Conservation (phyloP, 2,329 filamentous ascomycete species). For the Tolypocladium album region DNA sequence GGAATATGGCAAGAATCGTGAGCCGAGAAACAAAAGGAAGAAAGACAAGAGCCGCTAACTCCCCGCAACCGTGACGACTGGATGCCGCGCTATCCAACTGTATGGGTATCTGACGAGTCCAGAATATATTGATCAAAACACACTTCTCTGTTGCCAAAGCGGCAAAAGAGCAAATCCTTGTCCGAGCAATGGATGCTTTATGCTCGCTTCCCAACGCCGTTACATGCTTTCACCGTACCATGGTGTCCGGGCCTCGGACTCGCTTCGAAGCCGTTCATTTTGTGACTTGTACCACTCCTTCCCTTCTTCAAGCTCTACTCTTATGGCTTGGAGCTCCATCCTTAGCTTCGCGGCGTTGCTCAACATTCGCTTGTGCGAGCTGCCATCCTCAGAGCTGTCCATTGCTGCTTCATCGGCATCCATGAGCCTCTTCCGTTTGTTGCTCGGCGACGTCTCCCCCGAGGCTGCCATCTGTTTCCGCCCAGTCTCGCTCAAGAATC, state of each 20-base stretch:
- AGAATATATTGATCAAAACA: not conserved
- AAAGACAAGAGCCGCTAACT: slow-evolving; percentile 1
- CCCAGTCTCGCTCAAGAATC: not conserved
- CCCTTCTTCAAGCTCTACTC: slow-evolving; percentile 34
- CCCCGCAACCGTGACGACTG: not conserved
- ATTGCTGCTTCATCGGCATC: slow-evolving; percentile 9
- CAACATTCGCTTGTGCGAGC: slow-evolving; percentile 28
- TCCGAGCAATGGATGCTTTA: not conserved
- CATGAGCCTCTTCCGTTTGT: slow-evolving; percentile 21
- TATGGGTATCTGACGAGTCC: slow-evolving; percentile 12
- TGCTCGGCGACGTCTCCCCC: slow-evolving; percentile 10
- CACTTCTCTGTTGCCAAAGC: not conserved
- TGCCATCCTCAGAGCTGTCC: slow-evolving; percentile 8
- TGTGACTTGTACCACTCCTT: slow-evolving; percentile 36
- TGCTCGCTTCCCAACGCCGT: slow-evolving; percentile 3
- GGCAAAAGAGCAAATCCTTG: not conserved
- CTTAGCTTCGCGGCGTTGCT: slow-evolving; percentile 28
- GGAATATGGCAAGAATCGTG: slow-evolving; percentile 1
- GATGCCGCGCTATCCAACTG: slow-evolving; percentile 11
- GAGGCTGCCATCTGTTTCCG: not conserved
- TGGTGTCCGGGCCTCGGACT: slow-evolving; percentile 21
- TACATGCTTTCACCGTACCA: slow-evolving; percentile 21
- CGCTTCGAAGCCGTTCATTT: slow-evolving; percentile 29
- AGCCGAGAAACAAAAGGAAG: slow-evolving; percentile 1
- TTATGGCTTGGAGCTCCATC: slow-evolving; percentile 28